Conservation (phyloP, 2,329 filamentous ascomycete genomes). For the Xylaria digitata region DNA sequence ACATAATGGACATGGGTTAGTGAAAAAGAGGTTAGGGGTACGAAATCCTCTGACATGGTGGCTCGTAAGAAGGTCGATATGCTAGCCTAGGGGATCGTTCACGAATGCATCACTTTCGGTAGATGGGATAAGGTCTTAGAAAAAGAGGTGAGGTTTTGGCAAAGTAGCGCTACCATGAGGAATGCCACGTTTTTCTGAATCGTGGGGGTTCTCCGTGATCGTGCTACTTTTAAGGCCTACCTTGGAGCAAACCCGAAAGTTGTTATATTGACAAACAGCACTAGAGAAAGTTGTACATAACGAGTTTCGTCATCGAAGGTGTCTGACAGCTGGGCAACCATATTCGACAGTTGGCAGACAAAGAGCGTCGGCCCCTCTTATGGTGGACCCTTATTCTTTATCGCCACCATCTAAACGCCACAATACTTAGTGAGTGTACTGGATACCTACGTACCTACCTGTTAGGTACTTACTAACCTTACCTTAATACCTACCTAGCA, state of each 20-base stretch:
- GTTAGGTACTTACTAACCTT: neutral
- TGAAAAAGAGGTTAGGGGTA: slow-evolving; percentile 85
- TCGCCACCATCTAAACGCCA: neutral
- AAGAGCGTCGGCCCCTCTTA: neutral
- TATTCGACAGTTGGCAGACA: slow-evolving; percentile 4
- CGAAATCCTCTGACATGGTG: slow-evolving; percentile 56
- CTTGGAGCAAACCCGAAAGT: slow-evolving; percentile 5
- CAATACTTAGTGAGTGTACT: neutral
- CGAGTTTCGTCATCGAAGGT: slow-evolving; percentile 17
- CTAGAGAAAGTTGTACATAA: neutral
- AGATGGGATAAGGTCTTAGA: neutral
- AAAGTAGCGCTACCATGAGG: slow-evolving; percentile 10
- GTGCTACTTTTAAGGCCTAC: slow-evolving; percentile 1
- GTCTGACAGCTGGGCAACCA: neutral
- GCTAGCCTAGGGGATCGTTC: slow-evolving; percentile 17
- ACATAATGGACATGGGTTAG: slow-evolving; percentile 98
- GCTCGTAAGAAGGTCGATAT: slow-evolving; percentile 24
- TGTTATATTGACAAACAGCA: neutral
- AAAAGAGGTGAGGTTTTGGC: slow-evolving; percentile 5
- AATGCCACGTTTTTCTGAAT: slow-evolving; percentile 13
- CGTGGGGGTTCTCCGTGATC: slow-evolving; percentile 4
- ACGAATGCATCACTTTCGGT: slow-evolving; percentile 35
- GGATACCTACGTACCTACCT: too few relatives aligned
- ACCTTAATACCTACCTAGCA: neutral
- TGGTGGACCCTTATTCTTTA: neutral